Evolutionary conservation across 2,329 filamentous ascomycete species (phyloP), one percentile per base, ranked within the genome.

Genomic region (Diaporthe longicolla): DNA sequence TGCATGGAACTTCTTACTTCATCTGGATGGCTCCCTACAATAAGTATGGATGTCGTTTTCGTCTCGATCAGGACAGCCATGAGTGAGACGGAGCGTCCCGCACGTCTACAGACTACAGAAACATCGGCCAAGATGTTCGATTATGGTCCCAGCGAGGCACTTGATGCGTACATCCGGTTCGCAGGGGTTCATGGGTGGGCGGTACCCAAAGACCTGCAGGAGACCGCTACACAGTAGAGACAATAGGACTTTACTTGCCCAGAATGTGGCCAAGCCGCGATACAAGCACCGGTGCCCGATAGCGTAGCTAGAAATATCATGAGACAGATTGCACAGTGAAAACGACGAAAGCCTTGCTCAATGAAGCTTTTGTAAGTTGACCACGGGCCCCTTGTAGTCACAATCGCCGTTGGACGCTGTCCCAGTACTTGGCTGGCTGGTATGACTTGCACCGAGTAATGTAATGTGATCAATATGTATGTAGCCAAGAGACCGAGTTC

Each of bases 1-100:
- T 91, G 90, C 82, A 95, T 97, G 91, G 92, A 97, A 82, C 87
- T 97, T 6, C 87, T 98, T 76, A 97, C 95, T 1, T 95, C 92
- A 81, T 90, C 90, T 9, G 95, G 95, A 35, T 98, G 95, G 95
- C 91, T 88, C 29, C 91, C 93, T 0, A 91, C 89, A 1, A 90
- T 88, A 68, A 91, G 89, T 24, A 91, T 98, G 77, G 95, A 98
- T 80, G 93, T 91, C 69, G 91, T 98, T 4, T 84, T 98, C 19
- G 81, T 97, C 35, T 94, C 97, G 81, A 92, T 98, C 32, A 92
- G 93, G 29, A 84, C 97, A 84, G 94, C 94, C 0, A 89, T 98
- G 19, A 90, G 87, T 71, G 92, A 88, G 65, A 84, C 85, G 1
- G 93, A 97, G 0, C 94, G 92, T 0, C 94, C 94, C 0, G 95